Conservation (phyloP, 352 stramenopile species). For the Phytophthora sp. region DNA sequence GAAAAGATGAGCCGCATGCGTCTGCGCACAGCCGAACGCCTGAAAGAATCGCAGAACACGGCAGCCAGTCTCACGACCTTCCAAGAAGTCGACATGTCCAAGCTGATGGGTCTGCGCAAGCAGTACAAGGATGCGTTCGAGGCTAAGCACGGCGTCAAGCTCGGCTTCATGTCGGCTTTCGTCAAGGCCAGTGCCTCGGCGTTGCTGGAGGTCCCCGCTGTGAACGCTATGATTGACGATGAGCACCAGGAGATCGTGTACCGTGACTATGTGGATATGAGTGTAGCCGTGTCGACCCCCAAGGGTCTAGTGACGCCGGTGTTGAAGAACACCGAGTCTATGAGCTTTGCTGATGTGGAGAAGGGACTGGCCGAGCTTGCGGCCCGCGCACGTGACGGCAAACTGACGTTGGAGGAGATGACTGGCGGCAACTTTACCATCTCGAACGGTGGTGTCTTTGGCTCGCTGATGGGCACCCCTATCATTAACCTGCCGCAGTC, state of each 20-base stretch:
- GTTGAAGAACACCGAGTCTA: constrained; percentile 97
- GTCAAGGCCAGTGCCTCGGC: constrained; percentile 95
- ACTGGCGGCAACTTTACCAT: constrained; percentile 95
- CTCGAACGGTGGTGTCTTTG: constrained; percentile 93
- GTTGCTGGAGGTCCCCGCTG: constrained; percentile 93
- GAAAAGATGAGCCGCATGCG: constrained; percentile 99
- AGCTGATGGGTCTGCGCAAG: constrained; percentile 94
- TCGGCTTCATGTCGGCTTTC: constrained; percentile 99
- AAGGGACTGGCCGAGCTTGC: constrained; percentile 95
- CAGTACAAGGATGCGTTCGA: constrained; percentile 97
- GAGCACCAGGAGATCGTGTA: constrained; percentile 98
- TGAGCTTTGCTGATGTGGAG: constrained; percentile 99
- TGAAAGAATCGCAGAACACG: constrained; percentile 99
- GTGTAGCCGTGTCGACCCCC: constrained; percentile 96
- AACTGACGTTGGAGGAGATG: constrained; percentile 75
- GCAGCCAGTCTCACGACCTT: constrained; percentile 99
- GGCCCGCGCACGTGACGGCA: constrained; percentile 69
- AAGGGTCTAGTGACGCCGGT: constrained; percentile 98
- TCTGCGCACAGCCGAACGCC: constrained; percentile 94
- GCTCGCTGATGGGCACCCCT: constrained; percentile 98
- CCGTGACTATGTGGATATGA: constrained; percentile 98
- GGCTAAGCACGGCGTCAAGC: constrained; percentile 98
- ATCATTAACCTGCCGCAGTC: constrained; percentile 99
- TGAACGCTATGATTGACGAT: constrained; percentile 99
- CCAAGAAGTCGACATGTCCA: constrained; percentile 99